Evolutionary conservation across 306 rosid species (phyloP), one percentile per base, ranked within the genome.

Genomic region (Lablab purpureus): DNA sequence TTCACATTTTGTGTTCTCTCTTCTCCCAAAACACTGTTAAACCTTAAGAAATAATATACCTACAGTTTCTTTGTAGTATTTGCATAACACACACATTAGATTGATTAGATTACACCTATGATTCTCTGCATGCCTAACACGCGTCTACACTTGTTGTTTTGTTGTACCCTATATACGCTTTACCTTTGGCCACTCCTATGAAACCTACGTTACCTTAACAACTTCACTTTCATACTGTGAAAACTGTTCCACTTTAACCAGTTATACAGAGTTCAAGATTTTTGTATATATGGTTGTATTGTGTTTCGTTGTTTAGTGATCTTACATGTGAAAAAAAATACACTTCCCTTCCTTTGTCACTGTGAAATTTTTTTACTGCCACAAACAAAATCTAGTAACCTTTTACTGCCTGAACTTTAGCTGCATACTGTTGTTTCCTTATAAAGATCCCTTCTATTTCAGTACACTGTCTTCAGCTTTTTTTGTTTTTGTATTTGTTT

Each of bases 121-220:
- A 73, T 75, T 76, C 32, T 50, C 66, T 86, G 85, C 92, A 84
- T 86, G 92, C 71, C 18, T 63, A 76, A 75, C 90, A 79, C 81
- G 78, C 82, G 90, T 82, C 80, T 63, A 19, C 11, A 45, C 11
- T 22, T 41, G 21, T 30, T 40, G 62, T 32, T 63, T 6, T 63
- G 18, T 63, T 63, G 15, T 43, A 4, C 15, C 14, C 17, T 12
- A 19, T 62, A 13, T 63, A 63, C 69, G 27, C 69, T n/a, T 8
- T 25, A 58, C 67, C 40, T 23, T 56, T 25, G 65, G 54, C 74
- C 32, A 41, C 85, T 84, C 80, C 73, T 49, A 60, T 55, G 17
- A 77, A 30, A 7, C 56, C 52, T 25, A 40, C 13, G 52, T 41
- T 40, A 58, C 78, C 34, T 11, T 51, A 73, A 19, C 64, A 40